phyloP scores from a whole-genome alignment of 2,329 filamentous ascomycete species.

The Cercospora beticola region DNA sequence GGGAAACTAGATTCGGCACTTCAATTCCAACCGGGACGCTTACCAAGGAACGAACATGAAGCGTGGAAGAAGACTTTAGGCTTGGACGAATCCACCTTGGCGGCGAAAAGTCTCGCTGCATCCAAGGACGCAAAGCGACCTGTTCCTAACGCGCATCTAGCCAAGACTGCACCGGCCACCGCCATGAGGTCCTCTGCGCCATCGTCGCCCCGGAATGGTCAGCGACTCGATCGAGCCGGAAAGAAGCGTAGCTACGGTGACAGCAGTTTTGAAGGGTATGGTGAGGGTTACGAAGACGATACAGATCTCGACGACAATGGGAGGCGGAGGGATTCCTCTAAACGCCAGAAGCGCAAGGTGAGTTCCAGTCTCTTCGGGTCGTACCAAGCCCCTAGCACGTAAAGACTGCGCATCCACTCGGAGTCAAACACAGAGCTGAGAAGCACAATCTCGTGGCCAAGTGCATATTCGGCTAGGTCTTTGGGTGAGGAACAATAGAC shows the following conservation, averaged over 20 bases:
- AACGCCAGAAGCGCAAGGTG: conserved; percentile 36
- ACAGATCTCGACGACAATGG: conserved; percentile 63
- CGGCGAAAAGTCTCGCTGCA: conserved; percentile 31
- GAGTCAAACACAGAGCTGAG: too few species aligned
- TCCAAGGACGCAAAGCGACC: conserved; percentile 12
- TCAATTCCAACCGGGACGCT: conserved; percentile 44
- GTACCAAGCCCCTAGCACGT: neutral
- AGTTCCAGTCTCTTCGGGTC: conserved; percentile 8
- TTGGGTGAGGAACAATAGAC: neutral
- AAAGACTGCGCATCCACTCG: neutral
- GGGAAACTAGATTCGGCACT: conserved; percentile 44
- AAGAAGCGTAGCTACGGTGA: conserved; percentile 78
- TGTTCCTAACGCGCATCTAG: conserved; percentile 28
- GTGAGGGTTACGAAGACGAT: conserved; percentile 69
- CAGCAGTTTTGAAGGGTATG: conserved; percentile 71
- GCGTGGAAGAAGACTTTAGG: conserved; percentile 47
- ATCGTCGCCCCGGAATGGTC: conserved; percentile 44
- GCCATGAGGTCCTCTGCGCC: conserved; percentile 36
- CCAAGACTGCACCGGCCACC: conserved; percentile 30
- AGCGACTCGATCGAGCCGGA: conserved; percentile 62
- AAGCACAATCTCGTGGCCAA: neutral
- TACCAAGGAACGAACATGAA: conserved; percentile 44
- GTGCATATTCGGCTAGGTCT: neutral
- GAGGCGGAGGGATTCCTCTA: conserved; percentile 25
- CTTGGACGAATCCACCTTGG: conserved; percentile 42